phyloP scores from a whole-genome alignment of 2,329 filamentous ascomycete genomes.

The Trichoderma oligosporum region DNA sequence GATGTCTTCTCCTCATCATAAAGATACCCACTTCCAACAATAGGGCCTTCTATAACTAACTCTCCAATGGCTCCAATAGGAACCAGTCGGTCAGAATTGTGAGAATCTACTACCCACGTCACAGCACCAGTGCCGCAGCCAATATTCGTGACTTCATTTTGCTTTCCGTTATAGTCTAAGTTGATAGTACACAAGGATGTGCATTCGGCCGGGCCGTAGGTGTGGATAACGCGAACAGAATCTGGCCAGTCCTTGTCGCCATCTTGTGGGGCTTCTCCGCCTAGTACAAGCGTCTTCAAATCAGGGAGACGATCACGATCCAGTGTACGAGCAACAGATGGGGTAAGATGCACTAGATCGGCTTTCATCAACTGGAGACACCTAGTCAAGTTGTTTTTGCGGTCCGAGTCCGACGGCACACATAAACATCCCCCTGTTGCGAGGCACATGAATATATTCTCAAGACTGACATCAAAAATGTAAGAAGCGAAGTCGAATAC shows the following conservation, averaged over 20 bases:
- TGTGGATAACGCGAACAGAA: neutral
- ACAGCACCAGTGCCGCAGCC: neutral
- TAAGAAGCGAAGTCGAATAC: neutral
- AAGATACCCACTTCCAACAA: slow-evolving; percentile 27
- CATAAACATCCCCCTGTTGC: neutral
- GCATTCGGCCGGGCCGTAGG: slow-evolving; percentile 11
- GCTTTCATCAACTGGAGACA: neutral
- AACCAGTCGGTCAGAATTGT: slow-evolving; percentile 21
- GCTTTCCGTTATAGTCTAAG: neutral
- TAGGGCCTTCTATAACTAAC: slow-evolving; percentile 27
- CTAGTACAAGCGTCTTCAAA: neutral
- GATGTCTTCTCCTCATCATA: slow-evolving; percentile 23
- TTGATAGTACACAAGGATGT: neutral
- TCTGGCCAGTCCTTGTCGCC: neutral
- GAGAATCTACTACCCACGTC: slow-evolving; percentile 25
- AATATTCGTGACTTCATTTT: neutral
- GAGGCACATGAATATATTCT: neutral
- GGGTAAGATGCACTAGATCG: neutral
- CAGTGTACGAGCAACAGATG: neutral
- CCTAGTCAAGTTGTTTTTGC: neutral
- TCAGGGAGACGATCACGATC: neutral
- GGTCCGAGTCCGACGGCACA: neutral
- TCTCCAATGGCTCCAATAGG: slow-evolving; percentile 26
- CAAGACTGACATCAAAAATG: neutral
- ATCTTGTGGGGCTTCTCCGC: neutral